Conservation (phyloP, 768 basidiomycete species). For the Collybiopsis luxurians region DNA sequence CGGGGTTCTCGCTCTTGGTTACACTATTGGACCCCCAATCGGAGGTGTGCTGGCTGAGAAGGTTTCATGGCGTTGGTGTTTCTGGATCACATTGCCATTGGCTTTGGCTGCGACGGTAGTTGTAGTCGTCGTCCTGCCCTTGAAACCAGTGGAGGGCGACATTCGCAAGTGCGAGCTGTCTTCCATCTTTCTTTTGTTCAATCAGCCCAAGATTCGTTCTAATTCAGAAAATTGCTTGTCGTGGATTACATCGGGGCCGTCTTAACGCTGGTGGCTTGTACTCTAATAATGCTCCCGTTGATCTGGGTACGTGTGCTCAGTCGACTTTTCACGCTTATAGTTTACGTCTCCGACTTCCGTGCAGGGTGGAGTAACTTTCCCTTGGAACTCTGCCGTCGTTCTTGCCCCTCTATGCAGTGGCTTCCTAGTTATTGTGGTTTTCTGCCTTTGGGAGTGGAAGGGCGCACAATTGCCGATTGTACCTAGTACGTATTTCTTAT, state of each 20-base stretch:
- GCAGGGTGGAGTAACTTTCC: conserved; percentile 69
- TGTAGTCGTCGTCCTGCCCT: conserved; percentile 60
- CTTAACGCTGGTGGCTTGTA: conserved; percentile 58
- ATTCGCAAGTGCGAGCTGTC: conserved; percentile 38
- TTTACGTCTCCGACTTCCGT: not conserved
- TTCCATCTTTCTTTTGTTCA: not conserved
- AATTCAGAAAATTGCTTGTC: conserved; percentile 57
- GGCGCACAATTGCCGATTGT: conserved; percentile 68
- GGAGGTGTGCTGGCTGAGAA: conserved; percentile 65
- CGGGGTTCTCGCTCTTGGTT: conserved; percentile 53
- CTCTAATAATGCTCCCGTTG: conserved; percentile 64
- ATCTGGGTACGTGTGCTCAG: conserved; percentile 59
- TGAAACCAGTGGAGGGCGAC: conserved; percentile 65
- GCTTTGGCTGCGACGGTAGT: conserved; percentile 51
- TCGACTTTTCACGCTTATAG: not conserved
- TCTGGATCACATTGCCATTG: conserved; percentile 69
- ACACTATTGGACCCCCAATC: conserved; percentile 63
- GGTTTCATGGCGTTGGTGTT: conserved; percentile 74
- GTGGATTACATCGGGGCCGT: conserved; percentile 63
- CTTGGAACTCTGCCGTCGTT: conserved; percentile 69
- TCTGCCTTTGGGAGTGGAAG: conserved; percentile 74
- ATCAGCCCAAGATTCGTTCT: not conserved
- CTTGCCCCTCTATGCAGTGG: conserved; percentile 58
- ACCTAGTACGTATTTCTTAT: conserved; percentile 53
- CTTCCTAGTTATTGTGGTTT: conserved; percentile 48